Evolutionary conservation across 2,329 filamentous ascomycete species (phyloP), one percentile per base, ranked within the genome.

Genomic region (Colletotrichum sp.): DNA sequence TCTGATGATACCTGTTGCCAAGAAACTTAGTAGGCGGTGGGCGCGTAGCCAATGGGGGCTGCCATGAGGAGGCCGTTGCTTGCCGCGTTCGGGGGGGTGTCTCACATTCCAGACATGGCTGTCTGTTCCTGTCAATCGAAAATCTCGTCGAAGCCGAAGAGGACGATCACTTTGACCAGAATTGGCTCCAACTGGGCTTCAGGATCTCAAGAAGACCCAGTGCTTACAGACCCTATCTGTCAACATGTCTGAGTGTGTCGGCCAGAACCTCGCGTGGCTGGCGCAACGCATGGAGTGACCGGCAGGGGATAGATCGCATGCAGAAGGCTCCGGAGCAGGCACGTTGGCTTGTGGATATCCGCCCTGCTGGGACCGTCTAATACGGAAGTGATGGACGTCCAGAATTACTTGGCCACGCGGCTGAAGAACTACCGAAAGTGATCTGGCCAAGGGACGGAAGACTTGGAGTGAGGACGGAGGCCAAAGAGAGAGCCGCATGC

Each of bases 251-350:
- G 30, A 44, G 39, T 57, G 39, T 64, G 18, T 22, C 34, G 70
- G 44, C 63, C 39, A 32, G 64, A 64, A 64, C 32, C 28, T 73
- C 74, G 55, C 71, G 70, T 74, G 70, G 70, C 62, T 75, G 62
- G 68, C 64, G 52, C 22, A 28, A 66, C 68, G 72, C 64, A 65
- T 44, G 65, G 32, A 28, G 44, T 8, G 70, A 60, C 44, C 32
- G 36, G 30, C 48, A 72, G 64, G 24, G 44, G 44, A 57, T 6
- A 22, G 18, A 52, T 76, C 12, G 74, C 64, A 68, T 74, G 70
- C 73, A 68, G 73, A 28, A 68, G 28, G n/a, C 24, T 44, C 24
- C 26, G 30, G n/a, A 13, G 10, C 15, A 44, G 24, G 34, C 64
- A 44, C 70, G 36, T 68, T 69, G 36, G 7, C 26, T 69, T 74